Percentiles rank a stretch among this genome's conserved stretches.
phyloP scores from a whole-genome alignment of 75 land plant species.

The Selaginella tamariscina region DNA sequence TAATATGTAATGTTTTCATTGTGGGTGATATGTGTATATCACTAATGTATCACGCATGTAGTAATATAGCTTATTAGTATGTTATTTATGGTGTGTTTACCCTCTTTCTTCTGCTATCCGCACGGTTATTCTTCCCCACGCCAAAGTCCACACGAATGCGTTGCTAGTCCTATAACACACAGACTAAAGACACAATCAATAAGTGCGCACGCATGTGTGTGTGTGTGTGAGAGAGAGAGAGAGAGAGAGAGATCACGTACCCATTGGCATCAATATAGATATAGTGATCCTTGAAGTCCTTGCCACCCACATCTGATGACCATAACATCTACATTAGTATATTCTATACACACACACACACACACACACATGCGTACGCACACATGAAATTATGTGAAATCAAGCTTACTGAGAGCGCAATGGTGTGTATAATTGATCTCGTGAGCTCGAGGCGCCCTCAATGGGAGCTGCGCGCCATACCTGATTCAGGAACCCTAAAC shows the following conservation, averaged over 20 bases:
- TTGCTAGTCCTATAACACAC: constrained; percentile 85
- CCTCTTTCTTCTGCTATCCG: constrained; percentile 85
- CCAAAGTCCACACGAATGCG: constrained; percentile 83
- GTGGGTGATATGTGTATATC: neutral
- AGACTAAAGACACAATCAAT: constrained; percentile 29
- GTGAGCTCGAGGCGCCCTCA: constrained; percentile 53
- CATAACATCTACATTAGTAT: neutral
- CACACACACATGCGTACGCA: neutral
- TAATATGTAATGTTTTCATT: neutral
- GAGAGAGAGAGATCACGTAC: constrained; percentile 27
- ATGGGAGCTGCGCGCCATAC: constrained; percentile 35
- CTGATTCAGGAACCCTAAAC: too few relatives aligned
- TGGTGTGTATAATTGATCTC: constrained; percentile 58
- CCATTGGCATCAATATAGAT: constrained; percentile 87
- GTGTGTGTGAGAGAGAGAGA: too few relatives aligned
- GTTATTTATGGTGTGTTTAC: constrained; percentile 29
- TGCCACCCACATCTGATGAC: constrained; percentile 56
- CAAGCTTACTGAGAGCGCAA: constrained; percentile 48
- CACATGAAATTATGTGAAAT: neutral
- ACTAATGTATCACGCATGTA: neutral
- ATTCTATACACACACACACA: neutral
- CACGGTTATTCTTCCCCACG: constrained; percentile 87
- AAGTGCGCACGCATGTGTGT: neutral
- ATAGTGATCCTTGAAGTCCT: constrained; percentile 83
- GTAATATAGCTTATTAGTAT: neutral